A percentile compares a stretch with the other conserved stretches of the same genome.
Conservation (phyloP, 495 filamentous ascomycete species). For the Penicillium roqueforti region DNA sequence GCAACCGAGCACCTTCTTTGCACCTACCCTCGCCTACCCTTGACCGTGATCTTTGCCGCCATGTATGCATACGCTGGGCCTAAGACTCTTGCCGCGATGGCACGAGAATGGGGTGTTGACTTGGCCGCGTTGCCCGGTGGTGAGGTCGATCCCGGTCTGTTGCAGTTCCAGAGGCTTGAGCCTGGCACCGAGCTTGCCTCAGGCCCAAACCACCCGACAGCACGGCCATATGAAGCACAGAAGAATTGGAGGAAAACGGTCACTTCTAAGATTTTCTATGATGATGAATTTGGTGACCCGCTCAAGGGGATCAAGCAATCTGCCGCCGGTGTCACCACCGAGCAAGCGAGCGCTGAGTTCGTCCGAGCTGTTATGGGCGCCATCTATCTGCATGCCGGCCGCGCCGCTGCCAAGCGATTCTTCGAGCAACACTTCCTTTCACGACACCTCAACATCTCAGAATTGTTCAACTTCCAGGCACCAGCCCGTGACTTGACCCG, state of each 20-base stretch:
- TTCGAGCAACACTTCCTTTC: conserved; percentile 76
- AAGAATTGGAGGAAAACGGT: conserved; percentile 65
- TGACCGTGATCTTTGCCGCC: conserved; percentile 74
- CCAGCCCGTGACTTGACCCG: conserved; percentile 75
- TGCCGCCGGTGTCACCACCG: conserved; percentile 36
- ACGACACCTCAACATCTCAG: conserved; percentile 68
- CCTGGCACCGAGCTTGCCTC: conserved; percentile 50
- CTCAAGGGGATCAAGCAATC: conserved; percentile 23
- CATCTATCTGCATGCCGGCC: conserved; percentile 74
- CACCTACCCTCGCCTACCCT: conserved; percentile 84
- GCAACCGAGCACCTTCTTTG: conserved; percentile 80
- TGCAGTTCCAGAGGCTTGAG: conserved; percentile 67
- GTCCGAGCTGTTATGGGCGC: conserved; percentile 78
- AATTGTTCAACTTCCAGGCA: conserved; percentile 75
- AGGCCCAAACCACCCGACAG: conserved; percentile 14
- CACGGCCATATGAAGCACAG: conserved; percentile 41
- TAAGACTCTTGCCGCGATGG: conserved; percentile 62
- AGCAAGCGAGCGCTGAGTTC: conserved; percentile 58
- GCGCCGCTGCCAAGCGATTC: conserved; percentile 69
- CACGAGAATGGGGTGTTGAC: conserved; percentile 87
- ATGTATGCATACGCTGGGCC: conserved; percentile 77
- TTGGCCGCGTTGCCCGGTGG: conserved; percentile 73
- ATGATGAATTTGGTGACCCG: conserved; percentile 74
- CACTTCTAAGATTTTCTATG: conserved; percentile 66
- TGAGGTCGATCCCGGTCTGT: conserved; percentile 89